phyloP scores from a whole-genome alignment of 768 basidiomycete genomes.

The Floccularia luteovirens region DNA sequence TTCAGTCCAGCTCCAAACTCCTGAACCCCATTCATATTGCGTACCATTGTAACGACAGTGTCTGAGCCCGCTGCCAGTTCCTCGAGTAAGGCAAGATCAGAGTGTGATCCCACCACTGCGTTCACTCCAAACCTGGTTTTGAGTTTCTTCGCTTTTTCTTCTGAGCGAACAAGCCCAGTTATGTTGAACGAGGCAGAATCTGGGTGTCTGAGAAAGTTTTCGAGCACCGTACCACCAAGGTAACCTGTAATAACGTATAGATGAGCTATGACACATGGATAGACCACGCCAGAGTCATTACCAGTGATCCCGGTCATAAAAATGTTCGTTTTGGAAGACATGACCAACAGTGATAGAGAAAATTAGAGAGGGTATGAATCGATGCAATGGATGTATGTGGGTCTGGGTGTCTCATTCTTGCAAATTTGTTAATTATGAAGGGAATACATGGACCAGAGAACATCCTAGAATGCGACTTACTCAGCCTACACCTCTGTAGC shows the following conservation, averaged over 20 bases:
- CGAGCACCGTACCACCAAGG: constrained; percentile 39
- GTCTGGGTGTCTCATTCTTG: neutral
- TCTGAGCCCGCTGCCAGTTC: constrained; percentile 35
- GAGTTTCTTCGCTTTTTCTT: constrained; percentile 36
- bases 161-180: constrained; percentile 36
- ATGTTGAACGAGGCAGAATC: constrained; percentile 24
- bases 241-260: constrained; percentile 28
- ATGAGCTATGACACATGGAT: neutral
- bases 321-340: constrained; percentile 21
- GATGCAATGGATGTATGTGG: neutral
- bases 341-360: neutral
- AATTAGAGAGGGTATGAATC: neutral
- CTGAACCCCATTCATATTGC: constrained; percentile 2
- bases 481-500: no score
- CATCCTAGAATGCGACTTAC: no score
- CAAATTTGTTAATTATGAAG: neutral
- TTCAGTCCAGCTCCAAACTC: neutral
- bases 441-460: no score
- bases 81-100: constrained; percentile 32
- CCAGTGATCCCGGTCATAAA: constrained; percentile 36
- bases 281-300: constrained; percentile 7
- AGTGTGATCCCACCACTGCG: constrained; percentile 35
- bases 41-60: constrained; percentile 31
- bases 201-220: constrained; percentile 30
- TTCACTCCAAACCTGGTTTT: constrained; percentile 25